Percentiles rank a stretch among this genome's conserved stretches.
phyloP scores from a whole-genome alignment of 495 filamentous ascomycete species.

The Hyphodiscus hymeniophilus region DNA sequence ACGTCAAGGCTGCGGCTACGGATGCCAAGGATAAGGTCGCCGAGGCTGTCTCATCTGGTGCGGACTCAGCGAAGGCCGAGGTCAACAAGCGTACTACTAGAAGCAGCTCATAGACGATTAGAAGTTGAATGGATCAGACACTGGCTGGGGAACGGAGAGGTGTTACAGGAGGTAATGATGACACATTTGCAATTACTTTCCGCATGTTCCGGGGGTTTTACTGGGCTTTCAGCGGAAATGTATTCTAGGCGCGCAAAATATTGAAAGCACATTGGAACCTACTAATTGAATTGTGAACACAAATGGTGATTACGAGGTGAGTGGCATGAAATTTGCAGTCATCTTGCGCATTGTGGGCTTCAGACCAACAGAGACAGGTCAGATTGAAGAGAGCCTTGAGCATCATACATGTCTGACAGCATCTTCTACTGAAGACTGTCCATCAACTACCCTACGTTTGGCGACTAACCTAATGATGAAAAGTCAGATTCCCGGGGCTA shows the following conservation, averaged over 20 bases:
- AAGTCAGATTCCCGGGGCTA: no score
- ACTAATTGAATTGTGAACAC: no score
- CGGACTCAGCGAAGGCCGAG: conserved; percentile 58
- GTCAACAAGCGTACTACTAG: conserved; percentile 42
- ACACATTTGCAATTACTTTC: background rate
- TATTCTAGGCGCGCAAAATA: conserved; percentile 20
- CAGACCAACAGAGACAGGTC: no score
- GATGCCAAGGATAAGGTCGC: conserved; percentile 74
- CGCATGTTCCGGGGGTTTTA: background rate
- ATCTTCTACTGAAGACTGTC: no score
- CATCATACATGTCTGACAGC: no score
- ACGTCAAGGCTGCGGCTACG: conserved; percentile 62
- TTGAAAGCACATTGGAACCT: background rate
- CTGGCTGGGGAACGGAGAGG: background rate
- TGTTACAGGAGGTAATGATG: conserved; percentile 13
- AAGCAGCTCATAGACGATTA: conserved; percentile 26
- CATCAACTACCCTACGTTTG: no score
- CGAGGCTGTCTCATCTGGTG: conserved; percentile 56
- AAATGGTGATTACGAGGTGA: no score
- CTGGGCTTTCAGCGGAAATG: conserved; percentile 6
- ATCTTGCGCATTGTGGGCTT: no score
- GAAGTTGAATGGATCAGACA: background rate
- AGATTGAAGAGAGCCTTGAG: no score
- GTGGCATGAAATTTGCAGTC: no score
- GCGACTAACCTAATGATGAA: no score